Evolutionary conservation across 495 filamentous ascomycete genomes (phyloP).

Genomic region (Penicillium argentinense): DNA sequence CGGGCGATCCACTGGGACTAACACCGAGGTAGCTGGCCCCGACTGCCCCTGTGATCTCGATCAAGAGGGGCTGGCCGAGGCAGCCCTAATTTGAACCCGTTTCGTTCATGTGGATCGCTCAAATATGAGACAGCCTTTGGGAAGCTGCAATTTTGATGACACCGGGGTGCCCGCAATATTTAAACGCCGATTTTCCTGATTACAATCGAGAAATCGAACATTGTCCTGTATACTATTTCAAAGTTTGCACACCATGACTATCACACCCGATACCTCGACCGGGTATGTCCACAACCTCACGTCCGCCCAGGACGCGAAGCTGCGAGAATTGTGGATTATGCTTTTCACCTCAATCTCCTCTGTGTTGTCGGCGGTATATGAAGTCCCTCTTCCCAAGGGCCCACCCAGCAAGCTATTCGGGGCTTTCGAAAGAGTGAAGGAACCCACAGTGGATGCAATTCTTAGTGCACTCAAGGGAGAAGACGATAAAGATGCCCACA

Average conservation of each 20-base stretch:
- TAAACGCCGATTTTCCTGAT: not conserved
- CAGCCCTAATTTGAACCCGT: not conserved
- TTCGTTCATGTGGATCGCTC: conserved; percentile 10
- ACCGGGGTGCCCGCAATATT: no score
- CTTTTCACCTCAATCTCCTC: conserved; percentile 15
- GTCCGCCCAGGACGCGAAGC: conserved; percentile 13
- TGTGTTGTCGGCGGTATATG: conserved; percentile 17
- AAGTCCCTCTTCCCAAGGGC: conserved; percentile 13
- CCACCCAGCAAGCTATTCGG: conserved; percentile 18
- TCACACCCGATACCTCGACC: conserved; percentile 2
- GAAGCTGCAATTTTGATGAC: no score
- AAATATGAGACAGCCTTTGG: conserved; percentile 2
- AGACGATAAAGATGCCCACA: not conserved
- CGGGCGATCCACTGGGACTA: not conserved
- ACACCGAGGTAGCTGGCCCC: not conserved
- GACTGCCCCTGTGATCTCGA: not conserved
- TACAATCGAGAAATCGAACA: not conserved
- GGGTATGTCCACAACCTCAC: conserved; percentile 21
- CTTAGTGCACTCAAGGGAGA: conserved; percentile 16
- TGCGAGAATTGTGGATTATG: conserved; percentile 22
- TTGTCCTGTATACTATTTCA: not conserved
- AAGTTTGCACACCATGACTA: conserved; percentile 7
- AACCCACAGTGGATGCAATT: conserved; percentile 21
- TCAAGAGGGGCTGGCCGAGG: conserved; percentile 7
- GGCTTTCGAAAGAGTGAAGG: conserved; percentile 15